Base-by-base conservation (phyloP, 805 yeast species). In the Zygotorulaspora chibaensis region DNA sequence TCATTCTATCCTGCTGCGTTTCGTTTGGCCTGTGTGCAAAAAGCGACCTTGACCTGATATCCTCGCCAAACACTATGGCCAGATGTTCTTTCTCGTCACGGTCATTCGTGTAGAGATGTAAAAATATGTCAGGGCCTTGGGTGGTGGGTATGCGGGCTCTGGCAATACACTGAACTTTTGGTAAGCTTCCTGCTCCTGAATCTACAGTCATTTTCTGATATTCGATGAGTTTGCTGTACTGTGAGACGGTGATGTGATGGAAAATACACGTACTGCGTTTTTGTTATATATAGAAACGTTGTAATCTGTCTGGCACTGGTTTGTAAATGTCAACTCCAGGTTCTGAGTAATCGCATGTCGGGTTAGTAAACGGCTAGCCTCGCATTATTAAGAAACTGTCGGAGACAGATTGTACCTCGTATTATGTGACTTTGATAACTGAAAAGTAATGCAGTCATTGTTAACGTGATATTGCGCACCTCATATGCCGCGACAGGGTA, bases 61-160 rank as follows among this genome's bases (percentile, higher is more conserved):
- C 84, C 59, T 88, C 96, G 8, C 98, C 97, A 69, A 93, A 91
- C 3, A 93, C 99, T 48, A 93, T 91, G 5, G 99, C 99, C 58
- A 93, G 69, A 67, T 93, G 99, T 67, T 93, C 99, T 64, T 93
- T 93, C 40, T 80, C 73, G 67, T 93, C 99, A 45, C 84, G 69
- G 60, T 88, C 80, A 63, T 93, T 93, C 39, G 84, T 75, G 67
- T 93, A 93, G 29, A 93, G 67, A 68, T 93, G 99, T 45, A 93
- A 71, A 58, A 89, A 93, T 42, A 91, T 89, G 61, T 93, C 99
- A 1, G 95, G 89, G 2, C 97, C 98, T 43, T 82, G 81, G 1
- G 96, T 89, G 3, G 99, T 93, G 40, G 99, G 99, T 45, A 93
- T 91, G 48, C 99, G 74, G 2, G 99, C 99, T 43, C 99, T 74